Percentiles rank a stretch among this genome's conserved stretches.
Evolutionary conservation across 1,139 yeast species (phyloP).

Genomic region (Sugiyamaella castrensis): DNA sequence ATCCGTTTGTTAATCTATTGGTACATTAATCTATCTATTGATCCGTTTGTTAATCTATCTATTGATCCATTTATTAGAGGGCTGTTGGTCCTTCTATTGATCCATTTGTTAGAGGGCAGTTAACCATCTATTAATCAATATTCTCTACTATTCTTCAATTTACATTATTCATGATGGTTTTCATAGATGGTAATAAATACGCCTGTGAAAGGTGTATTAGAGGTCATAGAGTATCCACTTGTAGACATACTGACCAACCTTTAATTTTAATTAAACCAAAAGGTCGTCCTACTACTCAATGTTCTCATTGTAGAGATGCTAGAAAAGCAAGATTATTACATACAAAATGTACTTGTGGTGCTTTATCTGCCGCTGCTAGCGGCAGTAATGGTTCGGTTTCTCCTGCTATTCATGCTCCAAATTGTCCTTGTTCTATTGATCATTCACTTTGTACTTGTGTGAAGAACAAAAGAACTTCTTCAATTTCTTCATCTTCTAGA

Average conservation of each 20-base stretch:
- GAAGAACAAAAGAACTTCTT: constrained; percentile 32
- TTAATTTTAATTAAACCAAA: constrained; percentile 91
- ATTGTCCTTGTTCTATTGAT: constrained; percentile 56
- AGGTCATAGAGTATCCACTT: constrained; percentile 92
- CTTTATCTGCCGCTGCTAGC: constrained; percentile 34
- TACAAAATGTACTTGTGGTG: constrained; percentile 69
- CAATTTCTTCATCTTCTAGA: constrained; percentile 4
- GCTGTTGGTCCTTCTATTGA: neutral
- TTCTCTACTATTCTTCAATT: too few relatives aligned
- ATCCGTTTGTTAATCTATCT: neutral
- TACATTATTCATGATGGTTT: constrained; percentile 54
- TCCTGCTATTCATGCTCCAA: constrained; percentile 43
- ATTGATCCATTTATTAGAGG: neutral
- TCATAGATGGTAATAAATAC: constrained; percentile 86
- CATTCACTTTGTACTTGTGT: constrained; percentile 58
- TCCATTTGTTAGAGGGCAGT: neutral
- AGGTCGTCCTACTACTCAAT: constrained; percentile 93
- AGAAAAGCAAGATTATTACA: constrained; percentile 69
- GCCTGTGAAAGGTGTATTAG: constrained; percentile 95
- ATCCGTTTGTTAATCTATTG: neutral
- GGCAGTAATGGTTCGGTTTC: constrained; percentile 36
- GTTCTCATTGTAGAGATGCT: constrained; percentile 80
- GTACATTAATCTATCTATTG: neutral
- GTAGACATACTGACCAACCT: constrained; percentile 89
- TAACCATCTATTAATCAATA: too few relatives aligned